Evolutionary conservation across 2,329 filamentous ascomycete genomes (phyloP), one percentile per base, ranked within the genome.

Genomic region (Ceratocystiopsis sp.): DNA sequence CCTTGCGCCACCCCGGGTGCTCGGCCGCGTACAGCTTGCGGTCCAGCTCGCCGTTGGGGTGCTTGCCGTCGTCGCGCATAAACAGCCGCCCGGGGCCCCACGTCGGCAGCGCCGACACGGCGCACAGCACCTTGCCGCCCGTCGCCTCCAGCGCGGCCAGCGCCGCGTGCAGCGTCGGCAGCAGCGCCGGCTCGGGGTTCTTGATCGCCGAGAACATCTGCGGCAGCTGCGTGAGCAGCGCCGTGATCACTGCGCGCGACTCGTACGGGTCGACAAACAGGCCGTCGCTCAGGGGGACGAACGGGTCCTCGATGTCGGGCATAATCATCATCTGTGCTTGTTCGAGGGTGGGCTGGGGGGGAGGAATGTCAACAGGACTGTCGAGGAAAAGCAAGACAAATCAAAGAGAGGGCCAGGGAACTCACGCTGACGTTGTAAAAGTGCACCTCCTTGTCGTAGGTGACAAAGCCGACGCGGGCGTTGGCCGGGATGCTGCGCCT

Each of bases 281-380:
- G 15, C 89, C 87, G 45, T 93, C 83, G 49, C 83, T 85, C 16
- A 98, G 68, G 3, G 91, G 87, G 15, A 96, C 78, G 58, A 98
- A 98, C 0, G 91, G 91, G 51, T 98, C 91, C 54, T 96, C 87
- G 40, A 98, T 73, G 57, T 98, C 91, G 4, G 91, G 84, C 84
- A 98, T 94, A 41, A 98, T 87, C 68, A 98, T 76, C 85, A 98
- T 95, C 57, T 98, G 91, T 11, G 91, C 85, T 61, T 86, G 78
- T 44, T 91, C 80, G 37, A 95, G 67, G 36, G 71, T 71, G 35
- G 85, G 62, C 78, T 84, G 48, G 36, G 5, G 3, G 29, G 38
- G 19, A 32, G 29, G 29, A 7, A 32, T 32, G 29, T n/a, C n/a
- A n/a, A n/a, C n/a, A n/a, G n/a, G n/a, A n/a, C n/a, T n/a, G n/a